Conservation (phyloP, 1,284 basidiomycete genomes). For the Pseudozyma pruni region DNA sequence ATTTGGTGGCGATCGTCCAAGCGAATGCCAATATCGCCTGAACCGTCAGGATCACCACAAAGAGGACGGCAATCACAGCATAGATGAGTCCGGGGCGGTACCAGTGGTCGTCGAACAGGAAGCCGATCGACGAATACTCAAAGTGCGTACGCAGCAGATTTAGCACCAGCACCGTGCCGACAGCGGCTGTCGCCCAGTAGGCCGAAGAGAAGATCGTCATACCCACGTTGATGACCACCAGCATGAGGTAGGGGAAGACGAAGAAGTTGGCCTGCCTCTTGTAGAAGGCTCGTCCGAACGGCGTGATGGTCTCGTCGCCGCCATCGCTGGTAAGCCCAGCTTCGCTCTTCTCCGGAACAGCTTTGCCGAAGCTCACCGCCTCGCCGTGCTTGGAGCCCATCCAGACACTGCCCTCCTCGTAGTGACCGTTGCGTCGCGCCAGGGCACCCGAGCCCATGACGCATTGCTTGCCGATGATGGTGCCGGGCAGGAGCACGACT, state of each 20-base stretch:
- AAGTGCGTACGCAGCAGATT: constrained; percentile 57
- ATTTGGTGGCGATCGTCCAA: constrained; percentile 66
- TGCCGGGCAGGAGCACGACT: constrained; percentile 65
- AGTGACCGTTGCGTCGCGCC: constrained; percentile 64
- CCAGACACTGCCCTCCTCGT: constrained; percentile 67
- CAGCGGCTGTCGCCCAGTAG: constrained; percentile 66
- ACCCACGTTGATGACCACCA: constrained; percentile 64
- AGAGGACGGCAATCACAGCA: constrained; percentile 59
- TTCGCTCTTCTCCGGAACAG: constrained; percentile 54
- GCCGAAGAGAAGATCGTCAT: constrained; percentile 63
- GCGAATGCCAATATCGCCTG: constrained; percentile 60
- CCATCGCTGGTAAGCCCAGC: constrained; percentile 19
- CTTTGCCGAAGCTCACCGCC: constrained; percentile 67
- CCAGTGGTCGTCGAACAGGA: constrained; percentile 66
- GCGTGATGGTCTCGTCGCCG: constrained; percentile 65
- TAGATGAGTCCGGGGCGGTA: constrained; percentile 66
- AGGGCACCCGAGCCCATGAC: constrained; percentile 68
- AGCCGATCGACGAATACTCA: constrained; percentile 35
- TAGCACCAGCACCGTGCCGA: constrained; percentile 62
- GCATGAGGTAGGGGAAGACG: constrained; percentile 66
- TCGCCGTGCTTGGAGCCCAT: constrained; percentile 68
- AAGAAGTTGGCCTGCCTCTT: constrained; percentile 67
- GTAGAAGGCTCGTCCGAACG: constrained; percentile 67
- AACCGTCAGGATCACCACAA: constrained; percentile 59
- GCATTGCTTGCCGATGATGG: constrained; percentile 65